phyloP scores from a whole-genome alignment of 2,329 filamentous ascomycete species.

The Exophiala alcalophila region DNA sequence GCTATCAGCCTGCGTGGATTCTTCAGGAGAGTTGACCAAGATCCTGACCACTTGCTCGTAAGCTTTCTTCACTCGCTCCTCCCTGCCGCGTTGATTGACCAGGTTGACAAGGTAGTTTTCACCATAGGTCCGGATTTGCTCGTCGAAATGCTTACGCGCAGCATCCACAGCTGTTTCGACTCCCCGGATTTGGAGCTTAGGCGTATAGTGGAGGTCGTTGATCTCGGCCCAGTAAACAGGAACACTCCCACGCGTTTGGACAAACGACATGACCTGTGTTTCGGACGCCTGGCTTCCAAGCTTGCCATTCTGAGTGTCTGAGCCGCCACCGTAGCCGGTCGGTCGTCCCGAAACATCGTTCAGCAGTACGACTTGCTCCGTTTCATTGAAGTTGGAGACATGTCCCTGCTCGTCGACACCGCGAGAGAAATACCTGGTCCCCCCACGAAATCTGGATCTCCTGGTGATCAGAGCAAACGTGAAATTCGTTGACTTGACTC shows the following conservation, averaged over 20 bases:
- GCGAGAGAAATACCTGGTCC: slow-evolving; percentile 91
- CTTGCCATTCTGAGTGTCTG: slow-evolving; percentile 72
- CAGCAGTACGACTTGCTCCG: slow-evolving; percentile 84
- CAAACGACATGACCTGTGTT: slow-evolving; percentile 86
- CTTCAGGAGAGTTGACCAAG: slow-evolving; percentile 66
- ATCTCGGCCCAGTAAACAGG: slow-evolving; percentile 96
- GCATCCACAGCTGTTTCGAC: slow-evolving; percentile 77
- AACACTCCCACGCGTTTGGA: slow-evolving; percentile 94
- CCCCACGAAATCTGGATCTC: slow-evolving; percentile 80
- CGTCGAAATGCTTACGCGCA: slow-evolving; percentile 81
- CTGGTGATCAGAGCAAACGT: slow-evolving; percentile 86
- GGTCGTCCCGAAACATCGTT: slow-evolving; percentile 76
- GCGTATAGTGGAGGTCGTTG: slow-evolving; percentile 88
- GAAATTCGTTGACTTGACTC: slow-evolving; percentile 77
- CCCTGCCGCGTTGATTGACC: slow-evolving; percentile 92
- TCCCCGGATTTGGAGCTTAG: slow-evolving; percentile 81
- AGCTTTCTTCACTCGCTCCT: slow-evolving; percentile 82
- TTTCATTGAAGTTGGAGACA: slow-evolving; percentile 99
- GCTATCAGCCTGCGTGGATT: slow-evolving; percentile 63
- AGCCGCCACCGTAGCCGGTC: slow-evolving; percentile 75
- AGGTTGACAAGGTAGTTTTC: slow-evolving; percentile 97
- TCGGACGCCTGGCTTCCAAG: slow-evolving; percentile 63
- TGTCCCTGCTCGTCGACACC: slow-evolving; percentile 91
- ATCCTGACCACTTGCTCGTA: slow-evolving; percentile 87
- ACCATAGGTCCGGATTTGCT: slow-evolving; percentile 90